phyloP scores from a whole-genome alignment of 371 early-diverging fungal species.

The Mucor indicus region DNA sequence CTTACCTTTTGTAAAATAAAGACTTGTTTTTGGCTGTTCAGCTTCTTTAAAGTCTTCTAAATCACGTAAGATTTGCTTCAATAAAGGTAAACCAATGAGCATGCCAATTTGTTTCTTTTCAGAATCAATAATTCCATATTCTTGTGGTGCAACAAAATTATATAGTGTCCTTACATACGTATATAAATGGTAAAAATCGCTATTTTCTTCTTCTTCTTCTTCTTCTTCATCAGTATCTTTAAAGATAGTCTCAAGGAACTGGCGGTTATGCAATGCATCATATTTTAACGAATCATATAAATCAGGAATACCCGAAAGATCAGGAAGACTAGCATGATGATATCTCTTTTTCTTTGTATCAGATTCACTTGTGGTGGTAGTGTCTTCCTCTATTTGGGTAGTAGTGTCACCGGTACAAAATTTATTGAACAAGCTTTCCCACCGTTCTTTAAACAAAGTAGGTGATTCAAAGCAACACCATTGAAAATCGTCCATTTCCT shows the following conservation, averaged over 20 bases:
- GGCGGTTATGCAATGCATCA: conserved; percentile 91
- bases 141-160: conserved; percentile 90
- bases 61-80: conserved; percentile 80
- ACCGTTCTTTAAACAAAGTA: conserved; percentile 81
- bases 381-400: too few relatives aligned
- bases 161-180: conserved; percentile 79
- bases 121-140: conserved; percentile 81
- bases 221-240: too few relatives aligned
- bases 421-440: conserved; percentile 92
- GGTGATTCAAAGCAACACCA: conserved; percentile 85
- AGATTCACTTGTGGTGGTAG: conserved; percentile 21
- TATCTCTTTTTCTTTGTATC: conserved; percentile 6
- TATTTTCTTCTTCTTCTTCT: too few relatives aligned
- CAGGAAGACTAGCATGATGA: conserved; percentile 39
- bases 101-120: conserved; percentile 88
- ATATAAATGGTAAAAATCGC: conserved; percentile 69
- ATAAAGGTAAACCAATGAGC: conserved; percentile 68
- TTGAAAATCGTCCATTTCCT: conserved; percentile 59
- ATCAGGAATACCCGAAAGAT: conserved; percentile 91
- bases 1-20: conserved; percentile 93
- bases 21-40: conserved; percentile 65
- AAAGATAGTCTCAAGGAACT: conserved; percentile 74
- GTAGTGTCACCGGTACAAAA: too few relatives aligned
- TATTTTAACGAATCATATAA: conserved; percentile 95
- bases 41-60: conserved; percentile 56